These are phyloP conservation scores for Stephania cephalantha DNA, from an alignment of 164 flowering plant genomes.

Conservation along the genomic window DNA sequence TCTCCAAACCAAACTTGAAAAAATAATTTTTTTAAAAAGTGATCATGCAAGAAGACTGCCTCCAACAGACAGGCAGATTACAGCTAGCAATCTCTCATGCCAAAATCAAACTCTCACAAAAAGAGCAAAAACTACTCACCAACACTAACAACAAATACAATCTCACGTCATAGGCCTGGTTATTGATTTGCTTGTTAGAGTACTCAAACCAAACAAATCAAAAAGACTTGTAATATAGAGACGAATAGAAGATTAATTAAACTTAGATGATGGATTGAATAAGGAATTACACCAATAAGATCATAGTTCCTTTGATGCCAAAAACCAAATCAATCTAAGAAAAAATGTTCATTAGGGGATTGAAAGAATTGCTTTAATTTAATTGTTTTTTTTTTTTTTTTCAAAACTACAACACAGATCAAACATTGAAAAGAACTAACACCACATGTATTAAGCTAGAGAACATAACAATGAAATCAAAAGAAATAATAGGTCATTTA, in stretches of 20 bases:
- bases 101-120: slow-evolving; percentile 27
- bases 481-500: too few relatives aligned
- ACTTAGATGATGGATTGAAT: background rate
- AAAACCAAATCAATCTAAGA: too few relatives aligned
- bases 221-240: too few relatives aligned
- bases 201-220: too few relatives aligned
- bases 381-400: background rate
- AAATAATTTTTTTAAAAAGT: slow-evolving; percentile 10
- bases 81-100: slow-evolving; percentile 74
- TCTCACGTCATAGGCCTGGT: slow-evolving; percentile 35
- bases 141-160: slow-evolving; percentile 31
- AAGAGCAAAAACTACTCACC: background rate
- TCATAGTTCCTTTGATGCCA: background rate
- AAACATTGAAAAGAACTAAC: too few relatives aligned
- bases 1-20: background rate
- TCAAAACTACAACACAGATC: background rate
- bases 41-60: slow-evolving; percentile 91
- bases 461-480: too few relatives aligned
- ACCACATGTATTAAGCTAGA: too few relatives aligned
- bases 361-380: background rate
- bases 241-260: background rate
- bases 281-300: background rate
- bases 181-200: background rate
- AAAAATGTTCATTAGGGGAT: too few relatives aligned
- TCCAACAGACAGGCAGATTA: slow-evolving; percentile 56